Conservation (phyloP, 495 filamentous ascomycete species). For the Penicillium coprophilum region DNA sequence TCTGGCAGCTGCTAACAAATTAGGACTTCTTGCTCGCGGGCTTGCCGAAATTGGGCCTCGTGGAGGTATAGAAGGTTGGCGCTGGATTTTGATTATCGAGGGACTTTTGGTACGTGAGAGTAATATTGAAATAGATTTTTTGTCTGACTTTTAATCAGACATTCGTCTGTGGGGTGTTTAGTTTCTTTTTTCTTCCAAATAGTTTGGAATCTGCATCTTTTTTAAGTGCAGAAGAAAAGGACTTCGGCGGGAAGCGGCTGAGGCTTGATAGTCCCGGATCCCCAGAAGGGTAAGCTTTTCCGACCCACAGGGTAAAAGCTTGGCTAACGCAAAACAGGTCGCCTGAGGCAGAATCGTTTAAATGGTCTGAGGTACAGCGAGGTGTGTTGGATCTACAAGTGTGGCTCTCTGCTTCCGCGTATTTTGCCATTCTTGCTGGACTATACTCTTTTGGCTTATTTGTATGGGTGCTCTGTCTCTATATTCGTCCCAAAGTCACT, state of each 20-base stretch:
- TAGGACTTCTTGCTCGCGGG: conserved; percentile 64
- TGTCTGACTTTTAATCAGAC: conserved; percentile 35
- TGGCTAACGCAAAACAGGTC: conserved; percentile 18
- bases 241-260: conserved; percentile 42
- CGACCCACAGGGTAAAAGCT: background rate
- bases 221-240: conserved; percentile 50
- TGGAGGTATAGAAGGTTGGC: conserved; percentile 55
- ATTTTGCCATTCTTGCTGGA: conserved; percentile 45
- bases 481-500: background rate
- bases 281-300: conserved; percentile 29
- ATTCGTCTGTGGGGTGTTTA: conserved; percentile 47
- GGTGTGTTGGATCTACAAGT: conserved; percentile 38
- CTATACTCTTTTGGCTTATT: conserved; percentile 48
- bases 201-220: conserved; percentile 50
- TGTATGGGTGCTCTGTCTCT: conserved; percentile 20
- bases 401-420: conserved; percentile 45
- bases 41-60: conserved; percentile 61
- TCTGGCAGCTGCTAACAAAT: background rate
- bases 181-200: conserved; percentile 58
- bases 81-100: conserved; percentile 67
- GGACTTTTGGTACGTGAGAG: conserved; percentile 49
- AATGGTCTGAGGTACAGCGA: conserved; percentile 45
- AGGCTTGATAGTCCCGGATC: conserved; percentile 38
- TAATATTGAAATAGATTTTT: background rate
- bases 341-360: conserved; percentile 36